These are phyloP conservation scores for Trametes sanguinea DNA, from an alignment of 768 basidiomycete genomes.

Conservation along the genomic window DNA sequence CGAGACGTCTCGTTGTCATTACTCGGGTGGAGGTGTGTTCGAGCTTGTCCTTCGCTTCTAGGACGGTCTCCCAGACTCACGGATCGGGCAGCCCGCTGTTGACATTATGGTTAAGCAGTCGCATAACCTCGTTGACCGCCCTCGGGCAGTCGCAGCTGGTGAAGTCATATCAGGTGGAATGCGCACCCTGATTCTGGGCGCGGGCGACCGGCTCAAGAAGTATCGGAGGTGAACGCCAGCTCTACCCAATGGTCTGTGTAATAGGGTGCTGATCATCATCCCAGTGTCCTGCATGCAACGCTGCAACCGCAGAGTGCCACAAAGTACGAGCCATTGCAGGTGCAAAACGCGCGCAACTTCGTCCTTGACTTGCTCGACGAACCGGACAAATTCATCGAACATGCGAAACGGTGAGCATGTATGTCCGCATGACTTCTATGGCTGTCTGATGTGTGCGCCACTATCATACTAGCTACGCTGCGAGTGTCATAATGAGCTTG, in stretches of 20 bases:
- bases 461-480: conserved; percentile 36
- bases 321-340: conserved; percentile 39
- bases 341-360: conserved; percentile 34
- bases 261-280: neutral
- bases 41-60: no score
- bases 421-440: neutral
- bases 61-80: neutral
- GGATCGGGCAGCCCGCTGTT: conserved; percentile 33
- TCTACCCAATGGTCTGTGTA: conserved; percentile 18
- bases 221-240: conserved; percentile 15
- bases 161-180: conserved; percentile 39
- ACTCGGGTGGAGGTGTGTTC: conserved; percentile 37
- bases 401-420: conserved; percentile 34
- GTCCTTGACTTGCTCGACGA: conserved; percentile 39
- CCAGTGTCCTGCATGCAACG: conserved; percentile 36
- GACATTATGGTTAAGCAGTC: conserved; percentile 46
- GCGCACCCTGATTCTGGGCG: conserved; percentile 32
- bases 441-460: conserved; percentile 20
- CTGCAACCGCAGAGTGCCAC: conserved; percentile 37
- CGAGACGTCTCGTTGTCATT: conserved; percentile 44
- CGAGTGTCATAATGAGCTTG: conserved; percentile 40
- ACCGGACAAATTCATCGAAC: conserved; percentile 36
- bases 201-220: conserved; percentile 35
- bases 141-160: conserved; percentile 37
- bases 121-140: conserved; percentile 37